Evolutionary conservation across 1,139 yeast species (phyloP), one percentile per base, ranked within the genome.

Genomic region (Kluyveromyces marxianus): DNA sequence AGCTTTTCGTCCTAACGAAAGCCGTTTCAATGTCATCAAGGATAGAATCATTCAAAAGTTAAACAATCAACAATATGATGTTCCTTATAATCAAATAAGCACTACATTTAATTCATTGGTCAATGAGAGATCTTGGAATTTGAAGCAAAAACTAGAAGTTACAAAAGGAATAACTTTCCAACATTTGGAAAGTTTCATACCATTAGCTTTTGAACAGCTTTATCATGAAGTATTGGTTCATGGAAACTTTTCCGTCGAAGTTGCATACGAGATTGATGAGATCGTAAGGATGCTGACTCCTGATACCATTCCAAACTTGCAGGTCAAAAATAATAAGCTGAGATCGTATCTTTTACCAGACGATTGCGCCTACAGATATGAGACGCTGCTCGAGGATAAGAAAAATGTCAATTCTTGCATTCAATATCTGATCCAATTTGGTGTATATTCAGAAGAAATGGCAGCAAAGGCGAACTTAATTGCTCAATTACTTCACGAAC

Each of bases 321-420:
- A 58, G 40, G 48, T 51, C 8, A 76, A 74, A 57, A 68, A 66
- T 45, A 67, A 70, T 25, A 69, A 72, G 48, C 71, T 76, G 35
- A 69, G 85, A 55, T 74, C 83, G 0, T 68, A 72, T 50, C 57
- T 73, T 35, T 62, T 84, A 35, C 75, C 78, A 26, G 59, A 62
- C 4, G 71, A 71, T 4, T 66, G 70, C 25, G 62, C 67, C 4
- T 70, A 67, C 44, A 72, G 81, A 50, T 83, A 70, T 55, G 81
- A 81, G 46, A 65, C 74, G 24, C 55, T 62, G 0, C 67, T 83
- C 42, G 75, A 73, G 40, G 97, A 92, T 62, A 70, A 75, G 4
- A 71, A 81, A 46, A 88, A 92, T 60, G 74, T 84, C 48, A 92
- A 92, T 60, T 84, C 96, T 0, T 86, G 95, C 63, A 78, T 90